Percentiles rank a stretch among this genome's conserved stretches.
phyloP scores from a whole-genome alignment of 2,329 filamentous ascomycete species.

The Thielaviopsis cerberus region DNA sequence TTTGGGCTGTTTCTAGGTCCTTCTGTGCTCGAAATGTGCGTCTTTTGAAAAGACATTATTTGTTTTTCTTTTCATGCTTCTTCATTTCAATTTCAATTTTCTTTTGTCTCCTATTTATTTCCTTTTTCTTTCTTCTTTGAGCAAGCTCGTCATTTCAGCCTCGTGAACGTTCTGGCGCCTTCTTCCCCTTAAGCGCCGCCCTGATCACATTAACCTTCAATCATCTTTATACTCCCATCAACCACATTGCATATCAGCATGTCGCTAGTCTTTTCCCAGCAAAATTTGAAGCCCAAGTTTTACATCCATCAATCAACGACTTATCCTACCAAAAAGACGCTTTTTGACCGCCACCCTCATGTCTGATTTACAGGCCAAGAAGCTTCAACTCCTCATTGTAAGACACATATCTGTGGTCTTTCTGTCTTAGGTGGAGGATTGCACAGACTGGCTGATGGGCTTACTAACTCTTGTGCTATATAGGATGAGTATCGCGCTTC shows the following conservation, averaged over 20 bases:
- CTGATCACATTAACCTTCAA: neutral
- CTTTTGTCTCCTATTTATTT: neutral
- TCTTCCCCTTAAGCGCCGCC: neutral
- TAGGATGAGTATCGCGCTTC: slow-evolving; percentile 55
- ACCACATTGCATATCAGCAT: neutral
- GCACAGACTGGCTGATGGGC: neutral
- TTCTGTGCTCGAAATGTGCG: neutral
- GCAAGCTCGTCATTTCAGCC: neutral
- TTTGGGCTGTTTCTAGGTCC: neutral
- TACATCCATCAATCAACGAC: neutral
- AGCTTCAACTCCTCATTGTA: slow-evolving; percentile 1
- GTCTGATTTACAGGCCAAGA: slow-evolving; percentile 1
- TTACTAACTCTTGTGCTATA: neutral
- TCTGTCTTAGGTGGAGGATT: neutral
- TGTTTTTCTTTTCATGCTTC: neutral
- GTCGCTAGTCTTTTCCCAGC: neutral
- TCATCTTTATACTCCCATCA: neutral
- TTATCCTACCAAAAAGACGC: neutral
- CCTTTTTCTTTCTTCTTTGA: neutral
- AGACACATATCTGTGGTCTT: neutral
- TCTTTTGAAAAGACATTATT: too few relatives aligned
- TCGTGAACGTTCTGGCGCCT: neutral
- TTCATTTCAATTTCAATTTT: neutral
- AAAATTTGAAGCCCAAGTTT: neutral
- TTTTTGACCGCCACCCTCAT: neutral